Evolutionary conservation across 2,329 filamentous ascomycete genomes (phyloP).

Genomic region (Neonectria ditissima): DNA sequence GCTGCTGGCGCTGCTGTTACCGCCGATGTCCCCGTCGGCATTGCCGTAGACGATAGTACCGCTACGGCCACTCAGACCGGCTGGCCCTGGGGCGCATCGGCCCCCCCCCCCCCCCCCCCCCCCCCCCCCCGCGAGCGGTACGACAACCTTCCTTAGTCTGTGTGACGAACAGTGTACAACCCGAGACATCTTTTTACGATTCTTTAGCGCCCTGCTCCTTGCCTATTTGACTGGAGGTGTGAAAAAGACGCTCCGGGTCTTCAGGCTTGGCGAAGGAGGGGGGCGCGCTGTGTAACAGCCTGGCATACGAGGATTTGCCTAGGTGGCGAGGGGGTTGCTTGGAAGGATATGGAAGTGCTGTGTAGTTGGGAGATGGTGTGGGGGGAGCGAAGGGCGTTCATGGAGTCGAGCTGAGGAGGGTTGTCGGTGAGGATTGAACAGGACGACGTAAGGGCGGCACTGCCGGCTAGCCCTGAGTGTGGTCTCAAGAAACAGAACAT

Average conservation of each 20-base stretch:
- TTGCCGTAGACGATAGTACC: constrained; percentile 67
- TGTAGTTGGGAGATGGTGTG: background rate
- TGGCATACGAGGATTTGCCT: background rate
- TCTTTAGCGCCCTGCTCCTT: background rate
- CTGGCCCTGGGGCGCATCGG: constrained; percentile 75
- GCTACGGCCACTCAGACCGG: constrained; percentile 68
- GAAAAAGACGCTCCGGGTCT: background rate
- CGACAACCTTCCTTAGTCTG: background rate
- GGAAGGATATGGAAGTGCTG: background rate
- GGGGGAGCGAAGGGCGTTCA: background rate
- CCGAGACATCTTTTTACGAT: background rate
- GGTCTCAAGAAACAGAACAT: background rate
- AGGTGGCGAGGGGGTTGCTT: background rate
- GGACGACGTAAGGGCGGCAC: background rate
- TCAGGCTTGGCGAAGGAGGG: background rate
- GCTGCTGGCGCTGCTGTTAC: constrained; percentile 74
- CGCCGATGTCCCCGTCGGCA: constrained; percentile 74
- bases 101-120: too few species aligned
- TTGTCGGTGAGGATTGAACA: background rate
- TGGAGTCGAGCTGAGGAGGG: background rate
- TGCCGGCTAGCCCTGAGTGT: background rate
- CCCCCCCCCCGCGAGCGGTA: background rate
- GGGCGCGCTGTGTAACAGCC: background rate
- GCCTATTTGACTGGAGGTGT: background rate
- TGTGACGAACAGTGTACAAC: background rate